Evolutionary conservation across 139 green algal species (phyloP).

Genomic region (Mesotaenium endlicherianum): DNA sequence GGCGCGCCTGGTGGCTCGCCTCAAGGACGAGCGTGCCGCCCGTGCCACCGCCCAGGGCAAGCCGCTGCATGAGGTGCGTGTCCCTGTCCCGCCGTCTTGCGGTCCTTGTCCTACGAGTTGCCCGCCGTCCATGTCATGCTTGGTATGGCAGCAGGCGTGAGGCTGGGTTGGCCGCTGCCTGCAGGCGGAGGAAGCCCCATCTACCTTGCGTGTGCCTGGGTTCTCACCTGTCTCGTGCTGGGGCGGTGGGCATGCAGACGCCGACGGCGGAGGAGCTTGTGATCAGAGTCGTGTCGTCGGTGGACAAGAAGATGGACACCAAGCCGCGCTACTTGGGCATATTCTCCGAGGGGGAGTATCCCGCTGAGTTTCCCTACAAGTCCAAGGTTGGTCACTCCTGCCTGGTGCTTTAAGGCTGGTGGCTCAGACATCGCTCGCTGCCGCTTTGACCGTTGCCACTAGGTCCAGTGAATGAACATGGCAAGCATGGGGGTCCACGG

Average conservation of each 20-base stretch:
- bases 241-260: slow-evolving; percentile 44
- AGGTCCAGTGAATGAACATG: too few species aligned
- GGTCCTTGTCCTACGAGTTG: too few species aligned
- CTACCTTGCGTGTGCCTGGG: too few species aligned
- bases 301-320: slow-evolving; percentile 85
- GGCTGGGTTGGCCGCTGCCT: too few species aligned
- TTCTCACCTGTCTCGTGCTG: too few species aligned
- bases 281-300: slow-evolving; percentile 94
- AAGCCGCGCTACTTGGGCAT: slow-evolving; percentile 76
- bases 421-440: too few species aligned
- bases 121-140: too few species aligned
- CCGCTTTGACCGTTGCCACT: too few species aligned
- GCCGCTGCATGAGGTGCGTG: slow-evolving; percentile 60
- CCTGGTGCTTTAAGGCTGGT: too few species aligned
- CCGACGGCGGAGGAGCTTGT: slow-evolving; percentile 64
- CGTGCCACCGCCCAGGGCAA: slow-evolving; percentile 32
- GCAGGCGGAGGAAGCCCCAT: too few species aligned
- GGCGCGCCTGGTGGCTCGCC: slow-evolving; percentile 51
- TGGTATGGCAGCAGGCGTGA: too few species aligned
- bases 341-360: slow-evolving; percentile 71
- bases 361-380: slow-evolving; percentile 78
- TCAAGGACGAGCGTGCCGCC: slow-evolving; percentile 57
- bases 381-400: slow-evolving; percentile 88
- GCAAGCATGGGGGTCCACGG: too few species aligned
- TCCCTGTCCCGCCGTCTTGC: not conserved